Evolutionary conservation across 345 rosid species (phyloP).

Genomic region (Lenwebbia sp.): DNA sequence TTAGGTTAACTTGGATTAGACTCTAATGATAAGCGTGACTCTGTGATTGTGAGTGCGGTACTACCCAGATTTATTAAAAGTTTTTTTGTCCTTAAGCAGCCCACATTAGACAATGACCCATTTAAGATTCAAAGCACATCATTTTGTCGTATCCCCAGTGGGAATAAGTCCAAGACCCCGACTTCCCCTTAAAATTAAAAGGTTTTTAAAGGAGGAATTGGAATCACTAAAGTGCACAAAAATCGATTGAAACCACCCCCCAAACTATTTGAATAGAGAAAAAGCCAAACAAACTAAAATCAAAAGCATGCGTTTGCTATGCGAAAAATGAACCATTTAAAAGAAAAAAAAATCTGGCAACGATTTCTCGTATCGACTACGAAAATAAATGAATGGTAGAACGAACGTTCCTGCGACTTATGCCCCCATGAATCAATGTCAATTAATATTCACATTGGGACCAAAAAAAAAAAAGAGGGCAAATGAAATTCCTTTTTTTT

Average conservation of each 20-base stretch:
- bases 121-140: background rate
- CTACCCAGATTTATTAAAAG: background rate
- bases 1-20: background rate
- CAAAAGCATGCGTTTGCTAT: too few relatives aligned
- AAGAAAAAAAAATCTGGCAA: background rate
- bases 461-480: background rate
- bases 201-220: background rate
- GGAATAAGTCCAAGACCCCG: background rate
- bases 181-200: background rate
- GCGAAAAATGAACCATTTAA: background rate
- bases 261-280: background rate
- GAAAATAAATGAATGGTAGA: too few relatives aligned
- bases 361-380: background rate
- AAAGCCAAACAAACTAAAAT: background rate
- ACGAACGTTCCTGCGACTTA: background rate
- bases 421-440: background rate
- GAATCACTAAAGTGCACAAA: background rate
- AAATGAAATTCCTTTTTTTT: background rate
- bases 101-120: background rate
- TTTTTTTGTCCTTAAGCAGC: background rate
- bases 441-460: background rate
- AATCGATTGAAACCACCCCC: background rate
- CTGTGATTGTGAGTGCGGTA: background rate
- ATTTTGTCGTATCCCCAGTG: background rate
- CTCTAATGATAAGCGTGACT: background rate